Conservation (phyloP, 2,329 filamentous ascomycete genomes). For the Teratosphaeria nubilosa region DNA sequence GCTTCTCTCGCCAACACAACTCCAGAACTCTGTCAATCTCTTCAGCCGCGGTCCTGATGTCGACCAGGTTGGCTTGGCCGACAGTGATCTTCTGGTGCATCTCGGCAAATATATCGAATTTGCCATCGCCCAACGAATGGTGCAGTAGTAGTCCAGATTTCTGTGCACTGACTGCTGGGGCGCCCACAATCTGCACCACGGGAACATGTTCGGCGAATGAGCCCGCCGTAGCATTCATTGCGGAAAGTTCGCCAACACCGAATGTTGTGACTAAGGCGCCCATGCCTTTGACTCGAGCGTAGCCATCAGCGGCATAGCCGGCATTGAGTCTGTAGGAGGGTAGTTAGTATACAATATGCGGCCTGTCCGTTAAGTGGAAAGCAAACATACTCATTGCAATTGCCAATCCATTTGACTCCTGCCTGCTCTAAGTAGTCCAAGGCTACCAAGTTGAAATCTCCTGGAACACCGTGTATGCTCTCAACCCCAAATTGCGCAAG, state of each 20-base stretch:
- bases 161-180: conserved; percentile 31
- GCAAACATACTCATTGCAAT: conserved; percentile 42
- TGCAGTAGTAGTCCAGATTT: conserved; percentile 34
- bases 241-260: conserved; percentile 39
- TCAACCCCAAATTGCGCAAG: background rate
- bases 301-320: conserved; percentile 39
- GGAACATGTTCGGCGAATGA: conserved; percentile 38
- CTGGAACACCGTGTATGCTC: conserved; percentile 2
- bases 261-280: conserved; percentile 39
- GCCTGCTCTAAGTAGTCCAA: conserved; percentile 48
- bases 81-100: conserved; percentile 67
- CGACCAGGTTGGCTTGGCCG: conserved; percentile 59
- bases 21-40: conserved; percentile 70
- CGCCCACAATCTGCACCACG: conserved; percentile 39
- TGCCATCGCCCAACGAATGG: conserved; percentile 43
- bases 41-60: conserved; percentile 51
- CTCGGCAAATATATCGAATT: conserved; percentile 72
- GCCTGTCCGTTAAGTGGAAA: background rate
- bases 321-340: conserved; percentile 32
- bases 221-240: conserved; percentile 39
- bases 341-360: background rate
- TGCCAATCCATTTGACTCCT: conserved; percentile 50
- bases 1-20: conserved; percentile 55
- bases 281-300: conserved; percentile 37
- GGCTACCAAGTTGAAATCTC: conserved; percentile 39